Evolutionary conservation across 331 rosid genomes (phyloP), one percentile per base, ranked within the genome.

Genomic region (Prunus yedoensis): DNA sequence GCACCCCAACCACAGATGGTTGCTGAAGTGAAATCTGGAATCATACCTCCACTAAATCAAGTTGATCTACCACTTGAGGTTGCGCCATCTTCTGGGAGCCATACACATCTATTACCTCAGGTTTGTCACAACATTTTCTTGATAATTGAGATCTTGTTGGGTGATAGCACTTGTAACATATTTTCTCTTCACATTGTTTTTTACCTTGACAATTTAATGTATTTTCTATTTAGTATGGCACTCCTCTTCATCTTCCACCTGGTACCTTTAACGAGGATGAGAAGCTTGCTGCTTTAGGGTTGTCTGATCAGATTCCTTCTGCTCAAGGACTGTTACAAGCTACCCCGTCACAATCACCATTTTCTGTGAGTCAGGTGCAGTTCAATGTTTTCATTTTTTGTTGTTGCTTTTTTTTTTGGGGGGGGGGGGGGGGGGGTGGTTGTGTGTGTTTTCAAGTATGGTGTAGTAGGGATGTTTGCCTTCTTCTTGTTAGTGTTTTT

Each of bases 221-320:
- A 65, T 59, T 79, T 21, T 79, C 64, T 75, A 69, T 73, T 25
- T 67, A 94, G 99, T 95, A 92, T 84, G 92, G 87, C 68, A 68
- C 91, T 30, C 91, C 96, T n/a, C 89, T 85, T 80, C 98, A 91
- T 84, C 88, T 91, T 15, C 70, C 96, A 45, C 64, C 97, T 41
- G 93, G 89, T 71, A 30, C 96, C 30, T 71, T 90, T 84, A 86
- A 88, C 81, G 99, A 95, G 77, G 99, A 95, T 52, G 97, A 94
- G 65, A 94, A 94, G 84, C 84, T 78, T 50, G 78, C 93, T 76
- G 87, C 91, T 18, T 60, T 89, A 72, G 87, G 91, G 61, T 75
- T 90, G 81, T 67, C 96, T 78, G 98, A 95, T 89, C 97, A 88
- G 68, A 89, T 87, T 61, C 92, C 96, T 45, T 79, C 96, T 71